Conservation (phyloP, 495 filamentous ascomycete species). For the Penicillium angulare region DNA sequence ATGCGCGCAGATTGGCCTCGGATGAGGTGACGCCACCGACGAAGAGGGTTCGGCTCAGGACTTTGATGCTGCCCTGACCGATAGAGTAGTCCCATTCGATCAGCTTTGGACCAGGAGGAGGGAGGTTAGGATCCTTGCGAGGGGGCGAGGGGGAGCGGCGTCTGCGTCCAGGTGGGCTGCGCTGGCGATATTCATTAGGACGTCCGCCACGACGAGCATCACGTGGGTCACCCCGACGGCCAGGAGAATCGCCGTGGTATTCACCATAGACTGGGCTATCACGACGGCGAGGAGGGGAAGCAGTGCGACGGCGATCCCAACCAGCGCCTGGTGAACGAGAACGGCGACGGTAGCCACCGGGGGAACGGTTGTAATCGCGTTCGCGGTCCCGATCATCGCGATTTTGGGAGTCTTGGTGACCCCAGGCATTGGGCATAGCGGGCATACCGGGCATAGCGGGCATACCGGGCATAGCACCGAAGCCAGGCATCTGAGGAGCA, state of each 20-base stretch:
- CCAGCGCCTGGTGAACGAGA: slow-evolving; percentile 64
- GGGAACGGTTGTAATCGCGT: slow-evolving; percentile 56
- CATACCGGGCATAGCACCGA: slow-evolving; percentile 21
- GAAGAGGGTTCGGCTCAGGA: slow-evolving; percentile 91
- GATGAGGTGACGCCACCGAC: slow-evolving; percentile 92
- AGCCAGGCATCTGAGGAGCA: slow-evolving; percentile 29
- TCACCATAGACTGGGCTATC: slow-evolving; percentile 73
- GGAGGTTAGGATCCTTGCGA: slow-evolving; percentile 51
- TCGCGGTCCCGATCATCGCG: slow-evolving; percentile 64
- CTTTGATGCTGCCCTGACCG: slow-evolving; percentile 77
- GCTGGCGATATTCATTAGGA: slow-evolving; percentile 74
- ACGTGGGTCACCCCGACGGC: slow-evolving; percentile 59
- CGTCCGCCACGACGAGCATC: slow-evolving; percentile 51
- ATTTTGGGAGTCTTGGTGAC: slow-evolving; percentile 41
- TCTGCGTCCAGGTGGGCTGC: slow-evolving; percentile 67
- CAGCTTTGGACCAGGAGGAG: slow-evolving; percentile 67
- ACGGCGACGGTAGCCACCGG: slow-evolving; percentile 62
- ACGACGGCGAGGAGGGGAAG: slow-evolving; percentile 57
- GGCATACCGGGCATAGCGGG: slow-evolving; percentile 6
- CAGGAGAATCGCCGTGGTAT: slow-evolving; percentile 59
- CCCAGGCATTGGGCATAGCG: slow-evolving; percentile 18
- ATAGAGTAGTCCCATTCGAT: slow-evolving; percentile 76
- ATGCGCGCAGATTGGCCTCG: slow-evolving; percentile 73
- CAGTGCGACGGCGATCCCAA: slow-evolving; percentile 64
- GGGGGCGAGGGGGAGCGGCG: slow-evolving; percentile 60